Conservation (phyloP, 108 stramenopile species). For the Cylindrotheca closterium region DNA sequence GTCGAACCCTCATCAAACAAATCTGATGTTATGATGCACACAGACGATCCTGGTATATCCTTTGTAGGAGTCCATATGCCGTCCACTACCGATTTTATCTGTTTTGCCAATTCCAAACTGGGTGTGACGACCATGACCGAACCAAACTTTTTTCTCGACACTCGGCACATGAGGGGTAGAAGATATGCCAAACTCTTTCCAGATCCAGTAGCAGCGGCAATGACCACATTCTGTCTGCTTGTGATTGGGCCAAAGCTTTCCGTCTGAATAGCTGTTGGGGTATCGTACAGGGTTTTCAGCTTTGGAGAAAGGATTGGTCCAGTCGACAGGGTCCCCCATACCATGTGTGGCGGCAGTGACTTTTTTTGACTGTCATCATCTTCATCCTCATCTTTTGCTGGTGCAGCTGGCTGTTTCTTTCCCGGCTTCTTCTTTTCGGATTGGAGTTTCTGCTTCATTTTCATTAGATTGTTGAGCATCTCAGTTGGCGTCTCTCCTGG, state of each 20-base stretch:
- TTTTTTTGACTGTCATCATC: not conserved
- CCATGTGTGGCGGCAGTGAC: slow-evolving; percentile 18
- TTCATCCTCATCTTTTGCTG: not conserved
- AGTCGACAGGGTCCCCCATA: slow-evolving; percentile 66
- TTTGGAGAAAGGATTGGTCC: slow-evolving; percentile 56
- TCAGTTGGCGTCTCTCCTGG: not conserved
- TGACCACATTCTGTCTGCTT: slow-evolving; percentile 48
- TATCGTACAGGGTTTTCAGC: slow-evolving; percentile 22
- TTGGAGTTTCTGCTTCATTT: not conserved
- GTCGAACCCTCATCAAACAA: not conserved
- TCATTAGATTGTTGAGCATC: slow-evolving; percentile 3
- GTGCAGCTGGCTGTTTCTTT: not conserved
- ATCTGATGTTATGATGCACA: not conserved
- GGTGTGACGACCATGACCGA: slow-evolving; percentile 53
- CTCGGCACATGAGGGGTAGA: slow-evolving; percentile 34
- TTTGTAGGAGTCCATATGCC: slow-evolving; percentile 27
- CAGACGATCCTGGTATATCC: not conserved
- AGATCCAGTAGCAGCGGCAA: slow-evolving; percentile 73
- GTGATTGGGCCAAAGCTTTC: slow-evolving; percentile 45
- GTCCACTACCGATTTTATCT: slow-evolving; percentile 62
- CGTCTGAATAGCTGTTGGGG: slow-evolving; percentile 65
- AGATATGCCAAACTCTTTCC: slow-evolving; percentile 79
- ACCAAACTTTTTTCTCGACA: not conserved
- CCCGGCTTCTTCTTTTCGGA: not conserved
- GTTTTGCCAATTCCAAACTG: slow-evolving; percentile 62